Conservation (phyloP, 179 eudicot genomes). For the Spinacia oleracea region DNA sequence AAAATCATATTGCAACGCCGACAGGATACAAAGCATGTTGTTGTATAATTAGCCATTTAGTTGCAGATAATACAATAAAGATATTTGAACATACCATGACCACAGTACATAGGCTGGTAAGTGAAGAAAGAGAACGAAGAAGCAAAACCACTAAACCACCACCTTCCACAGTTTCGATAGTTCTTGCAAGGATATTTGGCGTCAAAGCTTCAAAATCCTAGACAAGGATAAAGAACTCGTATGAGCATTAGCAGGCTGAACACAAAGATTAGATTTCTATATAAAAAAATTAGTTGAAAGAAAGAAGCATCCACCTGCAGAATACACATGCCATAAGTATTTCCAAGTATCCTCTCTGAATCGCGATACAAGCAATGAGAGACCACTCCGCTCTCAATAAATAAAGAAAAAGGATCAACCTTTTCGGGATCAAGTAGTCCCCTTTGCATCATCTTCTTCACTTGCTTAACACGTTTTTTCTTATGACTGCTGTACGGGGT, state of each 20-base stretch:
- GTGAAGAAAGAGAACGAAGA: conserved; percentile 57
- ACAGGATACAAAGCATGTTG: not conserved
- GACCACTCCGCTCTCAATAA: conserved; percentile 71
- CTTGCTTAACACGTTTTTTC: conserved; percentile 67
- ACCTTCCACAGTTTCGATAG: conserved; percentile 70
- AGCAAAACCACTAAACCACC: conserved; percentile 61
- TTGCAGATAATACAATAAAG: not conserved
- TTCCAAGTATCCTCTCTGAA: conserved; percentile 87
- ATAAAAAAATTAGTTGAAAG: not conserved
- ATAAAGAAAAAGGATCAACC: conserved; percentile 69
- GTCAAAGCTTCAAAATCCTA: conserved; percentile 73
- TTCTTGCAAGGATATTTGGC: conserved; percentile 64
- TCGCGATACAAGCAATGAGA: conserved; percentile 77
- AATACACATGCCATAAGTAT: conserved; percentile 91
- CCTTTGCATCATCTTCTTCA: conserved; percentile 57
- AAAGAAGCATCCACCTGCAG: conserved; percentile 64
- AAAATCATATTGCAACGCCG: not conserved
- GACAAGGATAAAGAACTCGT: not conserved
- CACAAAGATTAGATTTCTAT: conserved; percentile 8
- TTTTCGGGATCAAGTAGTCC: conserved; percentile 82
- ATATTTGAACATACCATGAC: conserved; percentile 48
- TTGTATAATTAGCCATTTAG: not conserved
- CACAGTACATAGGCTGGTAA: conserved; percentile 62
- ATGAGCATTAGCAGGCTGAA: not conserved
- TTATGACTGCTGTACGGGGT: conserved; percentile 54